phyloP scores from a whole-genome alignment of 2,329 filamentous ascomycete species.

The Thelonectria rubi region DNA sequence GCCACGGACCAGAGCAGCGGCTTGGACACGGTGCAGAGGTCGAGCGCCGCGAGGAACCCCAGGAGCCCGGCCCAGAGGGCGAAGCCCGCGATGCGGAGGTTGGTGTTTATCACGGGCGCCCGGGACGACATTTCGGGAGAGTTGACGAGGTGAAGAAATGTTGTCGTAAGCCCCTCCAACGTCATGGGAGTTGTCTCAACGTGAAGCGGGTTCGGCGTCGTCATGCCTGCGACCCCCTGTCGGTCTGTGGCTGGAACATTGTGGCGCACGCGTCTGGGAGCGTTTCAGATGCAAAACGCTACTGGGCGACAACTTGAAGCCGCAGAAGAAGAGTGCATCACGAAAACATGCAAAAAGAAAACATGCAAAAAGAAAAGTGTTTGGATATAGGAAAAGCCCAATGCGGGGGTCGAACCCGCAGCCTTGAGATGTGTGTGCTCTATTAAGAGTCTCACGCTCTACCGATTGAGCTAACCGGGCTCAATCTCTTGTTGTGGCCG shows the following conservation, averaged over 20 bases:
- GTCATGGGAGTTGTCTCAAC: not conserved
- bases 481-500: not conserved
- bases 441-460: slow-evolving; percentile 8
- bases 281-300: not conserved
- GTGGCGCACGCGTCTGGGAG: not conserved
- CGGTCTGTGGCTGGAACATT: not conserved
- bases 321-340: not conserved
- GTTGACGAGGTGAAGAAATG: not conserved
- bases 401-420: slow-evolving; percentile 5
- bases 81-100: slow-evolving; percentile 6
- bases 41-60: slow-evolving; percentile 6
- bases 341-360: too few relatives aligned
- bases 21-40: not conserved
- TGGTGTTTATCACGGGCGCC: not conserved
- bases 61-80: slow-evolving; percentile 27
- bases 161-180: not conserved
- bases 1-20: not conserved
- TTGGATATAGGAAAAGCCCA: slow-evolving; percentile 7
- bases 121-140: not conserved
- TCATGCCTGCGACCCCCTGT: not conserved
- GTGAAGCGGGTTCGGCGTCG: not conserved
- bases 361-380: not conserved
- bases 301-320: not conserved
- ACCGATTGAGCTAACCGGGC: slow-evolving; percentile 7
- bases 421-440: slow-evolving; percentile 1